Evolutionary conservation across 192 early-diverging fungal species (phyloP).

Genomic region (Coemansia sp.): DNA sequence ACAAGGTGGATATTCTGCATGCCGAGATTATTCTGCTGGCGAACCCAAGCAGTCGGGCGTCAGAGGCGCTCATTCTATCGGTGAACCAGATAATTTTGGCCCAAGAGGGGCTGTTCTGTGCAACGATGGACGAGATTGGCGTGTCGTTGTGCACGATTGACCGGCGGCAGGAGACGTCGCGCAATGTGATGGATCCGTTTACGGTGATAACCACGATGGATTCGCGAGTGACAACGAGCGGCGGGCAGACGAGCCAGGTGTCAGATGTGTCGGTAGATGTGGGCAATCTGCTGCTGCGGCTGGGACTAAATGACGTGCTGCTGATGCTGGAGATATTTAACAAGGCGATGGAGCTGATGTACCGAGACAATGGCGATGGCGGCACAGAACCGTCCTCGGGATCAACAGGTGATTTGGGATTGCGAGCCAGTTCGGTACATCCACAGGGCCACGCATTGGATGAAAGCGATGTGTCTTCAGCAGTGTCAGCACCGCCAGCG

Average conservation of each 20-base stretch:
- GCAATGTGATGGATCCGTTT: conserved; percentile 91
- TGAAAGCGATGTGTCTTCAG: neutral
- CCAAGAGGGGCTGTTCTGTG: conserved; percentile 73
- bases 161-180: conserved; percentile 69
- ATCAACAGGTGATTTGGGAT: neutral
- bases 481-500: conserved; percentile 15
- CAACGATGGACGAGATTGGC: conserved; percentile 78
- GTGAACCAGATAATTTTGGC: conserved; percentile 77
- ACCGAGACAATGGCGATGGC: conserved; percentile 17
- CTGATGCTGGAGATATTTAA: conserved; percentile 83
- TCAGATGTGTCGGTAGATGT: conserved; percentile 74
- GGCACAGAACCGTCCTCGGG: neutral
- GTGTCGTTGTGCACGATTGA: conserved; percentile 93
- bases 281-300: conserved; percentile 72
- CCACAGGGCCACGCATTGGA: neutral
- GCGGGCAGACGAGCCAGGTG: conserved; percentile 48
- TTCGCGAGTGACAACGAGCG: conserved; percentile 53
- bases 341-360: conserved; percentile 64
- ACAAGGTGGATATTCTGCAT: conserved; percentile 74
- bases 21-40: conserved; percentile 86
- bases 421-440: neutral
- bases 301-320: conserved; percentile 85
- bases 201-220: conserved; percentile 81
- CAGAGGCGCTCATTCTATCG: conserved; percentile 88
- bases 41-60: conserved; percentile 63